These are phyloP conservation scores for Magnusiomyces suaveolens DNA, from an alignment of 1,139 yeast genomes.

Conservation along the genomic window DNA sequence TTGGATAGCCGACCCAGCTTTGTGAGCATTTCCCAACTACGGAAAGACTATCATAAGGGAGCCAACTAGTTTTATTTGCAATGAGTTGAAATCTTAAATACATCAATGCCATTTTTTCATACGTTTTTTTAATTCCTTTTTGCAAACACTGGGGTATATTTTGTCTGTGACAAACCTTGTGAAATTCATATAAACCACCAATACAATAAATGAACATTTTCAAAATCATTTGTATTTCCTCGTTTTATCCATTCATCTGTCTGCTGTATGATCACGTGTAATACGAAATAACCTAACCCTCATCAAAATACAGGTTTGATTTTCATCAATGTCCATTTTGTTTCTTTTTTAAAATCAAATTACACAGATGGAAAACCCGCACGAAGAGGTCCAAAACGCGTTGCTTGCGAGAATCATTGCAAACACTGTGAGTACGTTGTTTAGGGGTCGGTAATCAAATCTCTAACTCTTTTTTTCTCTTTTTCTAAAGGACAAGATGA, in stretches of 20 bases:
- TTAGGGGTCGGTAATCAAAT: neutral
- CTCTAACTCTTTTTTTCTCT: neutral
- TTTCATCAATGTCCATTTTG: neutral
- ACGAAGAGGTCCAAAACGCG: constrained; percentile 76
- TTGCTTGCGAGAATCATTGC: constrained; percentile 65
- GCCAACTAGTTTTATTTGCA: neutral
- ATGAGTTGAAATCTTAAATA: too few relatives aligned
- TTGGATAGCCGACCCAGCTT: constrained; percentile 32
- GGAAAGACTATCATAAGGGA: constrained; percentile 22
- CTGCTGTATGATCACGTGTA: too few relatives aligned
- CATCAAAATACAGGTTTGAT: neutral
- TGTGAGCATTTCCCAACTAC: constrained; percentile 24
- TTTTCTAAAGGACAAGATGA: constrained; percentile 47
- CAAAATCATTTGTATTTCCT: neutral
- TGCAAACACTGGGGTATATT: too few relatives aligned
- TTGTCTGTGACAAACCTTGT: too few relatives aligned
- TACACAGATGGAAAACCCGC: constrained; percentile 68
- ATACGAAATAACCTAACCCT: too few relatives aligned
- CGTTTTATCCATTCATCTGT: neutral
- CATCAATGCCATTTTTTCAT: too few relatives aligned
- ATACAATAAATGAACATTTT: too few relatives aligned
- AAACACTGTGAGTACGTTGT: constrained; percentile 41
- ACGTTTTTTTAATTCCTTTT: too few relatives aligned
- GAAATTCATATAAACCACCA: too few relatives aligned
- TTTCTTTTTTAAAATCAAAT: too few relatives aligned